Evolutionary conservation across 1,284 basidiomycete species (phyloP).

Genomic region (Irpex lacteus): DNA sequence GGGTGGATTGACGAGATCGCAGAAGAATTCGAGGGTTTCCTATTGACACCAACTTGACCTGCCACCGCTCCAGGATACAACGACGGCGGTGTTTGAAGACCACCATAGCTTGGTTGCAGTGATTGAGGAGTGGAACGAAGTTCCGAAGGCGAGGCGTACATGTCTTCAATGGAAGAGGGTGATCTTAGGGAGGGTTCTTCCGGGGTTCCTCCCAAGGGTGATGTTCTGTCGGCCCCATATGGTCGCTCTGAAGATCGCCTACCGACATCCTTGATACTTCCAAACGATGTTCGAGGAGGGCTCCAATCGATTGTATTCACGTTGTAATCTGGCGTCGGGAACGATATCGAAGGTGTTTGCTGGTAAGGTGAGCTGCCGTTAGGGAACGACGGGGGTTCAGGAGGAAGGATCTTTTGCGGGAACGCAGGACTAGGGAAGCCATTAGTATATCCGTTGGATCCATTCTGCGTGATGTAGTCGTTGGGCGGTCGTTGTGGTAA

Average conservation of each 20-base stretch:
- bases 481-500: constrained; percentile 5
- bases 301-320: constrained; percentile 19
- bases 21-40: constrained; percentile 12
- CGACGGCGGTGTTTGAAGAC: constrained; percentile 3
- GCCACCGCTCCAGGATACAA: constrained; percentile 9
- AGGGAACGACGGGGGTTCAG: constrained; percentile 2
- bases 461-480: not conserved
- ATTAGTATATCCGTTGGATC: constrained; percentile 6
- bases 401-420: constrained; percentile 10
- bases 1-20: constrained; percentile 6
- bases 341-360: constrained; percentile 17
- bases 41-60: constrained; percentile 3
- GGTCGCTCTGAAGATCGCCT: constrained; percentile 17
- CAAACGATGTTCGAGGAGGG: constrained; percentile 5
- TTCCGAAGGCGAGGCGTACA: constrained; percentile 19
- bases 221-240: not conserved
- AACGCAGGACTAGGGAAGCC: constrained; percentile 5
- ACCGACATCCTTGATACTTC: constrained; percentile 1
- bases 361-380: not conserved
- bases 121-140: constrained; percentile 14
- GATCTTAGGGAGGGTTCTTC: constrained; percentile 24
- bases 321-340: constrained; percentile 25
- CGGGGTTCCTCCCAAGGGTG: constrained; percentile 14
- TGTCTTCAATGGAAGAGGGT: constrained; percentile 22
- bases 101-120: not conserved